Percentiles rank a stretch among this genome's conserved stretches.
Conservation (phyloP, 805 yeast species). For the Yarrowia alimentaria region DNA sequence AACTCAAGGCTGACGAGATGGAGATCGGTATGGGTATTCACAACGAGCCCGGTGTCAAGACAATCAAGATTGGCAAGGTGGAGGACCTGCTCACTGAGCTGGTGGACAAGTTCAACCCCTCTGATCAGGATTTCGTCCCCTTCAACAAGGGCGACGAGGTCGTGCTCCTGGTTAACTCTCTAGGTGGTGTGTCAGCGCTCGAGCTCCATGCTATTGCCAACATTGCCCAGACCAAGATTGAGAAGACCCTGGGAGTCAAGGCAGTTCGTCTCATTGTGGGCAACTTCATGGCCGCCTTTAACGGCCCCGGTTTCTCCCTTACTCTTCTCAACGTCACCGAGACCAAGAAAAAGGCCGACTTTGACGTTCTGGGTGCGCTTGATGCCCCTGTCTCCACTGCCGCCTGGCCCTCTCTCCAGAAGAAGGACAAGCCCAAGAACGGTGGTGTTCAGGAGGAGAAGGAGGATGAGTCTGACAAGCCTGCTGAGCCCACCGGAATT, state of each 20-base stretch:
- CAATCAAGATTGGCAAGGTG: slow-evolving; percentile 64
- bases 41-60: slow-evolving; percentile 84
- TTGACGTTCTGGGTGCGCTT: slow-evolving; percentile 51
- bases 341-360: slow-evolving; percentile 44
- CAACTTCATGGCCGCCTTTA: slow-evolving; percentile 82
- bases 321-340: slow-evolving; percentile 71
- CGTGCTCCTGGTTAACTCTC: slow-evolving; percentile 71
- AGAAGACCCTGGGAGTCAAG: slow-evolving; percentile 50
- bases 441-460: slow-evolving; percentile 31
- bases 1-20: slow-evolving; percentile 59
- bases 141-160: slow-evolving; percentile 63
- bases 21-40: slow-evolving; percentile 96
- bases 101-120: slow-evolving; percentile 66
- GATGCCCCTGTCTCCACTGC: slow-evolving; percentile 77
- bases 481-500: slow-evolving; percentile 37
- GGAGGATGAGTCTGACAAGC: slow-evolving; percentile 34
- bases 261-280: slow-evolving; percentile 75
- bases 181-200: slow-evolving; percentile 85
- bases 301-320: slow-evolving; percentile 88
- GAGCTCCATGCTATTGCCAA: slow-evolving; percentile 73
- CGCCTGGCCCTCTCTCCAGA: slow-evolving; percentile 56
- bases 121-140: slow-evolving; percentile 77
- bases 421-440: slow-evolving; percentile 21
- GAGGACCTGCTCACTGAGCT: slow-evolving; percentile 55
- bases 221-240: slow-evolving; percentile 53